Evolutionary conservation across 495 filamentous ascomycete genomes (phyloP), one percentile per base, ranked within the genome.

Genomic region (Penicillium goetzii): DNA sequence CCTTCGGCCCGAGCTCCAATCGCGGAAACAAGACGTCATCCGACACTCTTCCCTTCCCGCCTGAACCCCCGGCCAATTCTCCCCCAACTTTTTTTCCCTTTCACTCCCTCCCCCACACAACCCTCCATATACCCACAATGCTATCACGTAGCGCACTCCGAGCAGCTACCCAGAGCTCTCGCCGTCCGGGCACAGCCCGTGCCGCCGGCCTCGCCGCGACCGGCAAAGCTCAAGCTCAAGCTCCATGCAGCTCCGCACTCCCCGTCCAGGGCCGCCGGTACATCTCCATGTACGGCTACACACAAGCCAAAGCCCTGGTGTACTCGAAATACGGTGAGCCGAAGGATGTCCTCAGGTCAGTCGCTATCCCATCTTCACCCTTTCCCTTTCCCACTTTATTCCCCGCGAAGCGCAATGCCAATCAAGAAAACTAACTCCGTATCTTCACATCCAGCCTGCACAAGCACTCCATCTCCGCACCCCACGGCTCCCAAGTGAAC

Each of bases 201-300:
- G 34, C 36, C 58, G 49, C 56, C 43, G 23, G 58, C 23, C 58
- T 61, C 52, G 53, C 61, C 58, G 55, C 64, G 56, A 52, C 73
- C 54, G 43, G 61, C 43, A 61, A 55, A 34, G 52, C 32, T 38
- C 52, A 17, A 55, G 32, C 52, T 55, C 30, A 84, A 86, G 66
- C 63, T 63, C 67, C 62, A 59, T 65, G 53, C 38, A 64, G 52
- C 26, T 56, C 59, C 55, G 33, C 41, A 47, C 17, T 51, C 26
- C 45, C 56, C 51, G 12, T 63, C 17, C 61, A 62, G 12, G 68
- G 68, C 45, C 70, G 69, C 50, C 69, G 77, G 62, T 74, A 68
- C 65, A 83, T 90, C 60, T 90, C 90, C n/a, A 84, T 90, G 23
- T 98, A 97, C 73, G 96, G 96, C 64, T 98, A 98, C 79, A 94